Conservation (phyloP, 225 moss, liverwort and hornwort species). For the Climacium dendroides region DNA sequence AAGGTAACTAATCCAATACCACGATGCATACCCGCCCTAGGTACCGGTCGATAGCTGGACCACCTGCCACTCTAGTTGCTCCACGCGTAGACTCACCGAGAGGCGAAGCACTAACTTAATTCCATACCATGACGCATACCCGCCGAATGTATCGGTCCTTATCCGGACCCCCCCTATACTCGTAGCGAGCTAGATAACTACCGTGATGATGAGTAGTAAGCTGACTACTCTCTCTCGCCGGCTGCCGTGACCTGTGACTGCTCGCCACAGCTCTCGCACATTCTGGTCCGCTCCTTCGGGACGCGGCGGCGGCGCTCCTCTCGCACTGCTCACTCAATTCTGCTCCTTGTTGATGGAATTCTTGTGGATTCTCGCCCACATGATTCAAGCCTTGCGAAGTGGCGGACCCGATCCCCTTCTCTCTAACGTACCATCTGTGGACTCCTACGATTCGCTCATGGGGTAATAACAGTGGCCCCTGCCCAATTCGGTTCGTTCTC, state of each 20-base stretch:
- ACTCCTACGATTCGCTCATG: background rate
- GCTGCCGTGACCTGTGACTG: background rate
- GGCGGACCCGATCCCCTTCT: background rate
- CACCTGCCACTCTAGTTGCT: too few species aligned
- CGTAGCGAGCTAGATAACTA: background rate
- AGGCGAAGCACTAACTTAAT: too few species aligned
- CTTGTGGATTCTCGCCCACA: background rate
- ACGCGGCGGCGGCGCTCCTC: slow-evolving; percentile 24
- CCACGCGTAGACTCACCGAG: background rate
- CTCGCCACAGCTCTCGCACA: background rate
- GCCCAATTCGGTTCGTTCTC: background rate
- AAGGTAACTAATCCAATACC: background rate
- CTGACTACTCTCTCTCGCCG: background rate
- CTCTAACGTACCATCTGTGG: background rate
- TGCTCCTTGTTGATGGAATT: background rate
- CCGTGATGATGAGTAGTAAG: too few species aligned
- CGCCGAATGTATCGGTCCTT: background rate
- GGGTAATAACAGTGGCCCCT: background rate
- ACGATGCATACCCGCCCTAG: background rate
- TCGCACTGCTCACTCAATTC: background rate
- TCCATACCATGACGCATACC: background rate
- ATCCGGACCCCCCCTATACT: background rate
- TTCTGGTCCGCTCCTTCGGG: slow-evolving; percentile 42
- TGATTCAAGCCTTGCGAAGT: background rate
- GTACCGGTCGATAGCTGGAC: background rate